phyloP scores from a whole-genome alignment of 768 basidiomycete species.

The Lactarius quietus region DNA sequence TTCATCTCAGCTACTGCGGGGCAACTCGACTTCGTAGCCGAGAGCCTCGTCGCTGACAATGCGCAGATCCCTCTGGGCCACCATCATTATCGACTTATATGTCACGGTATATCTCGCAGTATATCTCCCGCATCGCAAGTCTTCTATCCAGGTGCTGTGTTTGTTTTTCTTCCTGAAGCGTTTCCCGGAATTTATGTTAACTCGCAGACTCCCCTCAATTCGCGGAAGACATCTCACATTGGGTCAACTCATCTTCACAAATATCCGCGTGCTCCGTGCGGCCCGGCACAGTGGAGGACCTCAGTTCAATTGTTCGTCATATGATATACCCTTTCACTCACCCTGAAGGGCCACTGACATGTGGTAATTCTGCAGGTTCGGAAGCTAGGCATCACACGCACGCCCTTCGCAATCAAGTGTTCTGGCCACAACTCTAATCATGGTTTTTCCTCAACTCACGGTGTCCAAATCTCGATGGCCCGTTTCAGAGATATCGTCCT shows the following conservation, averaged over 20 bases:
- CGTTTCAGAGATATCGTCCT: constrained; percentile 12
- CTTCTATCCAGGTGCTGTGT: constrained; percentile 2
- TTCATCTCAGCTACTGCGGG: not conserved
- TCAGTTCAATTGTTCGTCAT: no score
- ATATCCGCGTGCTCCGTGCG: no score
- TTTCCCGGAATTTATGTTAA: not conserved
- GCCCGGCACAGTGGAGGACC: no score
- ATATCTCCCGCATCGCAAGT: not conserved
- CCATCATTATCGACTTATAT: not conserved
- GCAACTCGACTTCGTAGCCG: not conserved
- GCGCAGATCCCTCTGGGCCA: not conserved
- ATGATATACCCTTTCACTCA: not conserved
- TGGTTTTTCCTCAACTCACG: constrained; percentile 27
- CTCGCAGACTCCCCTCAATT: not conserved
- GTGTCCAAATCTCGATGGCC: constrained; percentile 26
- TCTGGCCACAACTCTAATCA: constrained; percentile 23
- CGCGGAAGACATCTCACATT: no score
- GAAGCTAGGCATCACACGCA: not conserved
- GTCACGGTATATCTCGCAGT: not conserved
- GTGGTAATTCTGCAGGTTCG: not conserved
- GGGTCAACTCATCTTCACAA: no score
- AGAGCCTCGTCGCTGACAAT: not conserved
- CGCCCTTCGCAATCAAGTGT: constrained; percentile 21
- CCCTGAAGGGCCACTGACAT: not conserved
- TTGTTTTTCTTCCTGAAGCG: not conserved